A percentile compares a stretch with the other conserved stretches of the same genome.
These are phyloP conservation scores for Sordariomycetes sp. DNA, from an alignment of 2,329 filamentous ascomycete genomes.

Conservation along the genomic window DNA sequence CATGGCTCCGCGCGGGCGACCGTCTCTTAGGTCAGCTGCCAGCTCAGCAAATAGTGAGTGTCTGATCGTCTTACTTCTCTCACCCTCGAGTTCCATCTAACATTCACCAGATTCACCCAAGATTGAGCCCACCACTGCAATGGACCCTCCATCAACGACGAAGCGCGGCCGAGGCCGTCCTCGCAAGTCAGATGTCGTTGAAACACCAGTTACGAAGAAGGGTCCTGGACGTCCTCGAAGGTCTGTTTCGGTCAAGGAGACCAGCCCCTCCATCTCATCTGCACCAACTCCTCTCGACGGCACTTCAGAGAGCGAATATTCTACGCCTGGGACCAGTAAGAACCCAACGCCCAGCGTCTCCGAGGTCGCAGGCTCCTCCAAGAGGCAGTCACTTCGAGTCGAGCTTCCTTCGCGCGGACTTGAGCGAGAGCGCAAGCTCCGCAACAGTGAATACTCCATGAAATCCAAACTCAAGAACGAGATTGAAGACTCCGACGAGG, in stretches of 20 bases:
- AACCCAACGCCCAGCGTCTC: conserved; percentile 21
- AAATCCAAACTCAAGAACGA: conserved; percentile 30
- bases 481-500: conserved; percentile 19
- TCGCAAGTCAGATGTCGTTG: neutral
- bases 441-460: conserved; percentile 38
- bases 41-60: too few species aligned
- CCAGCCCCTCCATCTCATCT: conserved; percentile 22
- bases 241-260: neutral
- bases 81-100: too few species aligned
- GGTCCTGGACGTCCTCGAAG: conserved; percentile 1
- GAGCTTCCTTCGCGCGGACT: neutral
- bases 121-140: neutral
- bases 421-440: conserved; percentile 18
- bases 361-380: conserved; percentile 7
- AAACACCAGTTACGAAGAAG: neutral
- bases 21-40: too few species aligned
- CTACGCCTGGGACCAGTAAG: conserved; percentile 26
- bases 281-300: conserved; percentile 17
- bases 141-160: too few species aligned
- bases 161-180: neutral
- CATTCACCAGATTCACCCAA: too few species aligned
- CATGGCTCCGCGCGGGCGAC: too few species aligned
- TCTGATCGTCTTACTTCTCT: too few species aligned
- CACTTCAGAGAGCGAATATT: conserved; percentile 20
- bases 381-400: neutral